Evolutionary conservation across 2,329 filamentous ascomycete genomes (phyloP), one percentile per base, ranked within the genome.

Genomic region (Macrophomina phaseolina): DNA sequence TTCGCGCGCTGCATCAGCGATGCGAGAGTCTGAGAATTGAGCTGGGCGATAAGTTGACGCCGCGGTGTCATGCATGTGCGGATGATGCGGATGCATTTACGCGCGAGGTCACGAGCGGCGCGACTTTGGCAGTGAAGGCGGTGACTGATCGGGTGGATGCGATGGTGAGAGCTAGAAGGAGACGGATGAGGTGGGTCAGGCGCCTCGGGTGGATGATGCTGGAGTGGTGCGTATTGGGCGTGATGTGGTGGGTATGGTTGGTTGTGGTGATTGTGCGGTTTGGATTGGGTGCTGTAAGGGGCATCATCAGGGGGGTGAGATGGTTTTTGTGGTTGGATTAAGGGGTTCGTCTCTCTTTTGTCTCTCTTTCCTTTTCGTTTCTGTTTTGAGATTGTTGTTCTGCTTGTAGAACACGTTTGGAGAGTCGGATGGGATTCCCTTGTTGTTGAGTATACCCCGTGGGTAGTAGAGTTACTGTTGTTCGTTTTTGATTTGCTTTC

Each of bases 221-320:
- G 32, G 93, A 97, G 82, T 97, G 92, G 92, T 81, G 87, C 52
- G 85, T 98, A 18, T 88, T 98, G 46, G 91, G 91, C 4, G 87
- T 96, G 71, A 92, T 98, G 89, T 97, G 95, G 93, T 93, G 91
- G 79, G 89, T 96, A 16, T 98, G 94, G 93, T 87, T 96, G 67
- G 83, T 97, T 40, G 94, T 97, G 30, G 91, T 93, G 76, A 83
- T 94, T 30, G 82, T 91, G 62, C 87, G 92, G 68, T 78, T 91
- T 14, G 80, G 91, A 42, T 81, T 89, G 68, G 88, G 89, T 11
- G 71, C 90, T 1, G 85, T 90, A 52, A 85, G 85, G 53, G 89
- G 88, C 2, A 74, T 87, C 0, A 81, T 88, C 60, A 80, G 82
- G 11, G 84, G 86, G 9, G 82, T 91, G n/a, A 85, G 85, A 74